These are phyloP conservation scores for Anaeramoeba ignava DNA, from an alignment of 78 protist species.

Conservation along the genomic window DNA sequence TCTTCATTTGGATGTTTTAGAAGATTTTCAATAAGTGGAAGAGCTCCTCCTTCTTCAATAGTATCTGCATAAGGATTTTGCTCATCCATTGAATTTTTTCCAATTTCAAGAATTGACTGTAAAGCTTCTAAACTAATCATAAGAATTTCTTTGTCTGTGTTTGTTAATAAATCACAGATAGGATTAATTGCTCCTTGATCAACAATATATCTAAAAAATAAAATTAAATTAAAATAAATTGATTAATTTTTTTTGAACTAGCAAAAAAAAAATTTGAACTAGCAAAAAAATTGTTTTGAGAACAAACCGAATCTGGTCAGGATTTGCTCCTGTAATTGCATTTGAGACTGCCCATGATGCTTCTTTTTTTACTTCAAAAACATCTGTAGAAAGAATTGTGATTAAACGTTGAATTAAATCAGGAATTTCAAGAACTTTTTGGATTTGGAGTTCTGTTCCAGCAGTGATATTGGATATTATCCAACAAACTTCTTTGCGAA, in stretches of 20 bases:
- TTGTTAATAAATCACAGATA: not conserved
- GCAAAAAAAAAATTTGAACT: no score
- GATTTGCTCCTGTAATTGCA: conserved; percentile 71
- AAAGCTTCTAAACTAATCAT: not conserved
- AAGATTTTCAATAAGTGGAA: conserved; percentile 55
- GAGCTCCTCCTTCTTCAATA: conserved; percentile 72
- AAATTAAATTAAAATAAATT: not conserved
- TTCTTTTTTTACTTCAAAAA: conserved; percentile 76
- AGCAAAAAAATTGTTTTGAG: no score
- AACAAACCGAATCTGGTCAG: conserved; percentile 57
- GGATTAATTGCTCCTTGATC: not conserved
- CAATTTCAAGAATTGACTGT: not conserved
- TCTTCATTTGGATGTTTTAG: conserved; percentile 64
- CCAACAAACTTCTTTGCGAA: conserved; percentile 95
- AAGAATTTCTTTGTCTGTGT: not conserved
- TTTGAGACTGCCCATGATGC: conserved; percentile 95
- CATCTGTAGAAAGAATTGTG: conserved; percentile 32
- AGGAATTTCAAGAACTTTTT: conserved; percentile 70
- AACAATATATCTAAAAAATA: not conserved
- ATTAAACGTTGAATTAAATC: conserved; percentile 60
- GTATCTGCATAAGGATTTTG: conserved; percentile 10
- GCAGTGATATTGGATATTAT: conserved; percentile 92
- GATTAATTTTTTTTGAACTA: conserved; percentile 25
- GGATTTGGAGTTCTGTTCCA: conserved; percentile 75
- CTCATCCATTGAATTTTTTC: not conserved